Evolutionary conservation across 116 monocot genomes (phyloP).

Genomic region (Iris pallida): DNA sequence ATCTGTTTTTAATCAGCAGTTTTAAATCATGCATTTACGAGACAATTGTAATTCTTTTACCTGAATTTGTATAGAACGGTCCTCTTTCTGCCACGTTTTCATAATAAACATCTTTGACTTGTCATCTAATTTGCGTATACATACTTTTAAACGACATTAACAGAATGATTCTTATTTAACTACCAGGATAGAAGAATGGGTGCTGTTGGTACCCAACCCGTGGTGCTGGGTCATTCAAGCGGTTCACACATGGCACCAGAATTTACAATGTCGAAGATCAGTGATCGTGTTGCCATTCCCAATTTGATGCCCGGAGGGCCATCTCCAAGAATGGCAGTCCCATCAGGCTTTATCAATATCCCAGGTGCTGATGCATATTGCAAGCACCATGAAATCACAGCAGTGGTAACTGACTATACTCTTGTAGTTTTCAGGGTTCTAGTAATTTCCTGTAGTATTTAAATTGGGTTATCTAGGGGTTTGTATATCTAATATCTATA

Average conservation of each 20-base stretch:
- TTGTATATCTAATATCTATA: no score
- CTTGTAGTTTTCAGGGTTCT: neutral
- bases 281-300: slow-evolving; percentile 4
- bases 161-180: neutral
- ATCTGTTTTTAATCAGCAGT: neutral
- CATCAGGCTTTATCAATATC: neutral
- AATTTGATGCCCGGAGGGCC: slow-evolving; percentile 1
- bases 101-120: neutral
- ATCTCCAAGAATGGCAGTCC: slow-evolving; percentile 4
- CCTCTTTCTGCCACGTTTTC: neutral
- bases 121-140: neutral
- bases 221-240: neutral
- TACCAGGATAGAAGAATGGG: slow-evolving; percentile 3
- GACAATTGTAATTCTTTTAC: neutral
- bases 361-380: slow-evolving; percentile 10
- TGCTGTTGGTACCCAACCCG: neutral
- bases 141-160: neutral
- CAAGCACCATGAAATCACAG: slow-evolving; percentile 13
- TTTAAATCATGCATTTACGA: neutral
- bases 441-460: neutral
- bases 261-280: slow-evolving; percentile 1
- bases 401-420: slow-evolving; percentile 6
- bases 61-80: neutral
- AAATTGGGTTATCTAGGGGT: neutral
- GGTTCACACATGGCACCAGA: neutral